Evolutionary conservation across 306 rosid genomes (phyloP).

Genomic region (Pterocarpus santalinus): DNA sequence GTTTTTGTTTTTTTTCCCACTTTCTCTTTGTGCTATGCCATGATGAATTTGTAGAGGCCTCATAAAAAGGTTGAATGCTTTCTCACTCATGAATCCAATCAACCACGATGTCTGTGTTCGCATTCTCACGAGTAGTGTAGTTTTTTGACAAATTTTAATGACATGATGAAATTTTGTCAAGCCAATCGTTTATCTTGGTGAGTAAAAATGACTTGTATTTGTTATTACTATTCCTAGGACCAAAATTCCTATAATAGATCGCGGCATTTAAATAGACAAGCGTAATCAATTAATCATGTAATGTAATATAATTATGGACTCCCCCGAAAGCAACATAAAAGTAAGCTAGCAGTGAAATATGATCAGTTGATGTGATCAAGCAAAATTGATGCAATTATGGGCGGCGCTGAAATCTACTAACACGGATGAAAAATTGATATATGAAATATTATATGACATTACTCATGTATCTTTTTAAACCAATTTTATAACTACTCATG

Average conservation of each 20-base stretch:
- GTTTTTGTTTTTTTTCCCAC: conserved; percentile 9
- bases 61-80: neutral
- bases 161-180: neutral
- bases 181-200: conserved; percentile 10
- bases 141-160: neutral
- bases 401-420: neutral
- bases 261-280: neutral
- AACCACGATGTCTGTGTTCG: neutral
- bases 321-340: neutral
- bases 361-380: neutral
- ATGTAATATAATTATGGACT: neutral
- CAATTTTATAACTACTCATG: no score
- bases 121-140: neutral
- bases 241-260: neutral
- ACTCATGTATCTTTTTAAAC: no score
- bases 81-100: neutral
- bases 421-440: neutral
- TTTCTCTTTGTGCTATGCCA: neutral
- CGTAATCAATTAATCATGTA: neutral
- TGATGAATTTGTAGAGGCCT: neutral
- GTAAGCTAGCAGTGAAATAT: neutral
- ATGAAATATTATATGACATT: no score
- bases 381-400: neutral
- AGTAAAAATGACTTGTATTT: neutral
- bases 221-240: conserved; percentile 19